These are phyloP conservation scores for Centrapalus pauciflorus DNA, from an alignment of 129 eudicot species.

Conservation along the genomic window DNA sequence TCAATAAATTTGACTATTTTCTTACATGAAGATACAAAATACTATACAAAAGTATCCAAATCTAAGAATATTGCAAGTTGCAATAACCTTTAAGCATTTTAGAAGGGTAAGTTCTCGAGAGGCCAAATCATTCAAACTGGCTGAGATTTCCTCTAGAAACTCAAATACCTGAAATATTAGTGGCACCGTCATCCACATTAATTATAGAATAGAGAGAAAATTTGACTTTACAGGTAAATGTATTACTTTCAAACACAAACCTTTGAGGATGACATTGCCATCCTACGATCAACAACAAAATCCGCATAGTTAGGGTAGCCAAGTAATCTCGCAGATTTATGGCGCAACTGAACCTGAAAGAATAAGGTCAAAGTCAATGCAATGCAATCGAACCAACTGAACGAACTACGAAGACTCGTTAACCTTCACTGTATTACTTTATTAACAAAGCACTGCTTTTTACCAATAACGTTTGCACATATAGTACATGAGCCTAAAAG, in stretches of 20 bases:
- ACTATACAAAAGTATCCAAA: constrained; percentile 13
- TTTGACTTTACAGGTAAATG: not conserved
- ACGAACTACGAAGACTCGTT: not conserved
- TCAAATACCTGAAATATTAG: constrained; percentile 61
- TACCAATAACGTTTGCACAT: constrained; percentile 2
- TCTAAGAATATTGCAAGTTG: constrained; percentile 8
- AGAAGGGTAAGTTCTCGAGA: constrained; percentile 64
- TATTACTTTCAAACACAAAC: constrained; percentile 23
- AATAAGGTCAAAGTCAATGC: constrained; percentile 4
- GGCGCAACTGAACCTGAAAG: constrained; percentile 74
- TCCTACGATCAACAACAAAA: constrained; percentile 59
- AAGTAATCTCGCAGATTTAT: constrained; percentile 86
- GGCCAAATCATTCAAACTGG: constrained; percentile 66
- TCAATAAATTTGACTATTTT: not conserved
- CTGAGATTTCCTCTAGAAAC: constrained; percentile 79
- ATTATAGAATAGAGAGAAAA: not conserved
- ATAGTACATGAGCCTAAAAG: not conserved
- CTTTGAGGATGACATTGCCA: constrained; percentile 92
- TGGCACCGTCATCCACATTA: not conserved
- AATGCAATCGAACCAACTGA: not conserved
- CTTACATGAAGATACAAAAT: not conserved
- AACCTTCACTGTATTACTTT: not conserved
- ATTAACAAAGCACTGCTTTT: not conserved
- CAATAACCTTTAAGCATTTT: constrained; percentile 64
- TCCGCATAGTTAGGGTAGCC: constrained; percentile 86